Percentiles rank a stretch among this genome's conserved stretches.
Evolutionary conservation across 345 rosid genomes (phyloP).

Genomic region (Melastoma malabathricum): DNA sequence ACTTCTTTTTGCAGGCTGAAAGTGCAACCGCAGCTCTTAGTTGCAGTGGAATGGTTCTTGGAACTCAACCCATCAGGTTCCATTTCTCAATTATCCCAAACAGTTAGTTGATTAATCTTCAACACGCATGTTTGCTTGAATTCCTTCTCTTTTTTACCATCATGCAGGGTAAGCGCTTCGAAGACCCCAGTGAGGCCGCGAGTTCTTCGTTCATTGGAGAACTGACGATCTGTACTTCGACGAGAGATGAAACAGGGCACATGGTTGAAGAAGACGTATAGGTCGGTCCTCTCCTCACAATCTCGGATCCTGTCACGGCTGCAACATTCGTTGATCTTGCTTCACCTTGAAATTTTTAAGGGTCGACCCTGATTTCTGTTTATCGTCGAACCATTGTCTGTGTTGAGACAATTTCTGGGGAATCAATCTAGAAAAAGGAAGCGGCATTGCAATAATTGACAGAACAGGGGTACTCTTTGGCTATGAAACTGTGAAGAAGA

Average conservation of each 20-base stretch:
- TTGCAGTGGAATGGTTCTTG: slow-evolving; percentile 63
- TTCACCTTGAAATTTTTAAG: slow-evolving; percentile 17
- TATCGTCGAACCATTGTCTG: not conserved
- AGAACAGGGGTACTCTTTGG: too few species aligned
- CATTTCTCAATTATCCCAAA: not conserved
- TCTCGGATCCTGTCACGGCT: slow-evolving; percentile 23
- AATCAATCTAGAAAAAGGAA: too few species aligned
- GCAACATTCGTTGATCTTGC: slow-evolving; percentile 20
- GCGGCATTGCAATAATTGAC: too few species aligned
- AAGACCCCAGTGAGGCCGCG: slow-evolving; percentile 83
- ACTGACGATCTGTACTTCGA: slow-evolving; percentile 18
- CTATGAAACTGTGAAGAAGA: too few species aligned
- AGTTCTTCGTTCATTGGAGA: slow-evolving; percentile 29
- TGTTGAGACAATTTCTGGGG: not conserved
- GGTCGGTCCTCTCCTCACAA: slow-evolving; percentile 22
- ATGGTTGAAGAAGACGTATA: slow-evolving; percentile 5
- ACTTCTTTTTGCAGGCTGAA: slow-evolving; percentile 47
- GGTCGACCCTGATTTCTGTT: slow-evolving; percentile 6
- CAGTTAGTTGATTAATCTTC: not conserved
- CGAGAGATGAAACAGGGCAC: slow-evolving; percentile 27
- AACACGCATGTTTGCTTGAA: not conserved
- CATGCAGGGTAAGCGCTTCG: slow-evolving; percentile 62
- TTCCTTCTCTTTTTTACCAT: not conserved
- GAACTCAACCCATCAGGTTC: slow-evolving; percentile 65
- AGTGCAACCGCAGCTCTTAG: slow-evolving; percentile 64